These are phyloP conservation scores for Camelina neglecta DNA, from an alignment of 345 rosid species.

Conservation along the genomic window DNA sequence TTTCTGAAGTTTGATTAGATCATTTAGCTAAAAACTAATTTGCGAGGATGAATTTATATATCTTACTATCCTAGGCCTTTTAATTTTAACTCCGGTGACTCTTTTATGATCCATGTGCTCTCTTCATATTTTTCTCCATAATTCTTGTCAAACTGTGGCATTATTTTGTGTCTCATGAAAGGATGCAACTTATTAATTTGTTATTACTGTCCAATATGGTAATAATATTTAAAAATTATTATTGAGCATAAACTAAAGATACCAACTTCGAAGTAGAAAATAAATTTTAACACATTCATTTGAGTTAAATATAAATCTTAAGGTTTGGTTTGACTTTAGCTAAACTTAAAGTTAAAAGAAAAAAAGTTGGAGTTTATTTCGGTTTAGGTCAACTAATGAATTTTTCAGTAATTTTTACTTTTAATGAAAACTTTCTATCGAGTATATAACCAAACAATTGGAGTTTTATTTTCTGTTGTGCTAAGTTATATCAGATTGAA, in stretches of 20 bases:
- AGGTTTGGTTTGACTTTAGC: not conserved
- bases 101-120: not conserved
- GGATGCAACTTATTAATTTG: not conserved
- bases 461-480: too few species aligned
- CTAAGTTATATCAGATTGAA: not conserved
- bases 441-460: too few species aligned
- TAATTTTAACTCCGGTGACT: not conserved
- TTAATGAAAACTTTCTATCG: too few species aligned
- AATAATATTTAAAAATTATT: not conserved
- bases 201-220: not conserved
- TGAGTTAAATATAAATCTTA: not conserved
- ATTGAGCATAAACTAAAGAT: not conserved
- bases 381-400: too few species aligned
- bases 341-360: too few species aligned
- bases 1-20: not conserved
- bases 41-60: not conserved
- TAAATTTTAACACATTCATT: not conserved
- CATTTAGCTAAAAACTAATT: not conserved
- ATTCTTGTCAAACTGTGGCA: not conserved
- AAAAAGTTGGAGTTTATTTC: too few species aligned
- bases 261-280: not conserved
- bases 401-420: too few species aligned
- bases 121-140: not conserved
- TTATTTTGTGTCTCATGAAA: slow-evolving; percentile 3
- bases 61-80: too few species aligned